Base-by-base conservation (phyloP, 192 early-diverging fungal genomes). In the Endogone sp. region DNA sequence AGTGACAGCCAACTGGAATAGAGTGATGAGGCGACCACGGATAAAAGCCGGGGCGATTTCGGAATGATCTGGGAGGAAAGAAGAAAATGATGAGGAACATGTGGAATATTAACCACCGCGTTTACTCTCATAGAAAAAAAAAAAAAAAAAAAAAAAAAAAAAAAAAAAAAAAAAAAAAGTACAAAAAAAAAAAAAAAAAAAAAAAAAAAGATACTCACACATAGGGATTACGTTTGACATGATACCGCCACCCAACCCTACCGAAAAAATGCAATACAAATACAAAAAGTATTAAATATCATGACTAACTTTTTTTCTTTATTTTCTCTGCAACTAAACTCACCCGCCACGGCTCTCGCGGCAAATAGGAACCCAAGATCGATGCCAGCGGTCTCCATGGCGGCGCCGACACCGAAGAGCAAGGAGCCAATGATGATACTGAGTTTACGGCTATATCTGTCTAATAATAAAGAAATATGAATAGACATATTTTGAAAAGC, bases 1-100 rank as follows among this genome's bases (percentile, higher is more conserved):
- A 64, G 95, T 97, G 72, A 98, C 96, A 66, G 92, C 90, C 76
- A 94, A 87, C 72, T 98, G 96, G 75, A 95, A 91, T 24, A 96
- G 81, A 16, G 91, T 87, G 55, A 93, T 88, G 16, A 96, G 85
- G 25, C 92, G 89, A 61, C 94, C 94, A 75, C 94, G 92, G 66
- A 95, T 92, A 13, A 91, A 91, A 16, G 94, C 86, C 22, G 93
- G 86, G 69, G 95, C 94, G 28, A 92, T 60, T 9, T 28, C 59
- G 8, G 59, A 60, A 20, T 28, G 59, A 60, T 60, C 27, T 60
- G 23, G 4, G 4, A n/a, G 59, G 11, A 60, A 27, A 64, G 65
- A 56, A 71, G 60, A 64, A 4, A 64, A 64, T 55, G 10, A 29
- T 65, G 23, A 27, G 23, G 21, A 21, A 64, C 3, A 29, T 67